A percentile compares a stretch with the other conserved stretches of the same genome.
phyloP scores from a whole-genome alignment of 352 stramenopile species.

The Plasmopara viticola region DNA sequence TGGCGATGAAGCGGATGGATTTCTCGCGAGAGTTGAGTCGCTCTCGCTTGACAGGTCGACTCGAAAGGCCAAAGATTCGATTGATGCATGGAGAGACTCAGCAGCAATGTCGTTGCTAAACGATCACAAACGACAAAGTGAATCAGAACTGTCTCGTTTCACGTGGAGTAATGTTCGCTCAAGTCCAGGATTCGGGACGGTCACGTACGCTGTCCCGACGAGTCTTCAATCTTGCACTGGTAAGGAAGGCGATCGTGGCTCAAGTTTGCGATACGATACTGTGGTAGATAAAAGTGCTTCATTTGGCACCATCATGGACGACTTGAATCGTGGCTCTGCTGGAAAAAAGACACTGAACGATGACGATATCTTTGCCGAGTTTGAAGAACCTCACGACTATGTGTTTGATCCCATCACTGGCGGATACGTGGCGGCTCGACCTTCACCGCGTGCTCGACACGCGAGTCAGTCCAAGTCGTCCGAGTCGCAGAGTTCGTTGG shows the following conservation, averaged over 20 bases:
- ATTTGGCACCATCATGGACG: constrained; percentile 57
- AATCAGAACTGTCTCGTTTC: constrained; percentile 17
- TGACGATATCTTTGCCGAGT: constrained; percentile 74
- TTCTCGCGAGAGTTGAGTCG: constrained; percentile 9
- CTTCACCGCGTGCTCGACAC: constrained; percentile 7
- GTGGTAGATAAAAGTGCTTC: constrained; percentile 2
- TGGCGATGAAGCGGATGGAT: constrained; percentile 25
- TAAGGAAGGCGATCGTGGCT: constrained; percentile 7
- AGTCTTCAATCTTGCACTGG: constrained; percentile 20
- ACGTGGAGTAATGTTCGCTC: constrained; percentile 37
- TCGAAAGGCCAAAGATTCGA: constrained; percentile 5
- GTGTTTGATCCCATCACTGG: constrained; percentile 55
- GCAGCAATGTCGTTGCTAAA: constrained; percentile 16
- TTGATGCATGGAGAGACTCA: constrained; percentile 19
- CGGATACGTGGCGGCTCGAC: constrained; percentile 41
- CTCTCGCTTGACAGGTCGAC: not conserved
- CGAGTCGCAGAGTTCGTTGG: constrained; percentile 2
- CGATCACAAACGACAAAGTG: constrained; percentile 11
- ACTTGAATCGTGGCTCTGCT: constrained; percentile 28
- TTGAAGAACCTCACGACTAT: constrained; percentile 73
- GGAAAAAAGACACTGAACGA: constrained; percentile 7
- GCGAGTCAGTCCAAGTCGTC: constrained; percentile 6
- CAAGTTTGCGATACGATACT: constrained; percentile 9
- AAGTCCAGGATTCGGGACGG: constrained; percentile 16
- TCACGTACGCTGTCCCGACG: constrained; percentile 40